Percentiles rank a stretch among this genome's conserved stretches.
These are phyloP conservation scores for Cladophialophora immunda DNA, from an alignment of 2,329 filamentous ascomycete species.

Conservation along the genomic window DNA sequence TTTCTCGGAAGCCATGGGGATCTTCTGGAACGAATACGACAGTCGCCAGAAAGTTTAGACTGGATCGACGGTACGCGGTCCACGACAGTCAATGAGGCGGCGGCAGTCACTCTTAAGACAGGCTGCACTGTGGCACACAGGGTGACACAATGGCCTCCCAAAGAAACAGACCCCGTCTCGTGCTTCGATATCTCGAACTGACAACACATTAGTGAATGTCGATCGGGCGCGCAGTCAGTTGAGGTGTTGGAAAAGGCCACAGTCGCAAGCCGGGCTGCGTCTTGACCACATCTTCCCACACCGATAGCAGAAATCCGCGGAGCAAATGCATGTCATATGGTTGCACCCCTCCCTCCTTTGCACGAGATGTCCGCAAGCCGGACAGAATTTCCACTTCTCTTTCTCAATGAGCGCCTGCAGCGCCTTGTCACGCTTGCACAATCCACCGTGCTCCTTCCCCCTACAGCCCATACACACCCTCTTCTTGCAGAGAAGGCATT, in stretches of 20 bases:
- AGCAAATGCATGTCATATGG: conserved; percentile 33
- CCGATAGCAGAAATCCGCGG: conserved; percentile 31
- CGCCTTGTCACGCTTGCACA: conserved; percentile 20
- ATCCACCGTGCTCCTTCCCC: conserved; percentile 18
- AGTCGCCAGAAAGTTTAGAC: background rate
- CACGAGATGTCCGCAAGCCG: conserved; percentile 30
- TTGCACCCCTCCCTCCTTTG: conserved; percentile 32
- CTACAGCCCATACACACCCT: conserved; percentile 21
- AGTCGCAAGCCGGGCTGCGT: background rate
- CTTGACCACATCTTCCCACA: conserved; percentile 14
- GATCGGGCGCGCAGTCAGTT: background rate
- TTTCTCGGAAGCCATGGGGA: conserved; percentile 26
- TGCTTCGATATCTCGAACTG: background rate
- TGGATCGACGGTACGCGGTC: background rate
- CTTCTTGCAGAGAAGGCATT: conserved; percentile 18
- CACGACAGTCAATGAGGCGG: background rate
- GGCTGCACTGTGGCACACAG: background rate
- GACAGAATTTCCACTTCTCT: conserved; percentile 34
- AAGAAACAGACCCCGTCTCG: background rate
- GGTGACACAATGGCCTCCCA: background rate
- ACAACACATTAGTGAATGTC: background rate
- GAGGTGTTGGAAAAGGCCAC: background rate
- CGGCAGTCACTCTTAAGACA: background rate
- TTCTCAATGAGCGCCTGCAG: conserved; percentile 17
- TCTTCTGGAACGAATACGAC: conserved; percentile 15